Evolutionary conservation across 148 eudicot genomes (phyloP).

Genomic region (Silene conica): DNA sequence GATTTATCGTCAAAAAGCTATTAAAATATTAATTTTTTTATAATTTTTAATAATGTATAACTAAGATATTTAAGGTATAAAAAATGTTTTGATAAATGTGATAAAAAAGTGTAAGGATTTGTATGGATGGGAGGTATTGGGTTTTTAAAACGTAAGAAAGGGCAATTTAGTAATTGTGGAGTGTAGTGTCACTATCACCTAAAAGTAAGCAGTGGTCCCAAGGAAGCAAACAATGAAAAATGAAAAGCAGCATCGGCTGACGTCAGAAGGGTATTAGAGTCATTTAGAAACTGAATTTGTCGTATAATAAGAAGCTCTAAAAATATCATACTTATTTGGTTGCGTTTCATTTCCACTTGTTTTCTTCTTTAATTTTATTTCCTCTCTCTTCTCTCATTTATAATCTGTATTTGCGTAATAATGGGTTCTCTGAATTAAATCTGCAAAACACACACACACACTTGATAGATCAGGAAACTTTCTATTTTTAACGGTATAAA

Average conservation of each 20-base stretch:
- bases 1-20: too few relatives aligned
- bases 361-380: slow-evolving; percentile 17
- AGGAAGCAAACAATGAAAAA: slow-evolving; percentile 33
- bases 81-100: too few relatives aligned
- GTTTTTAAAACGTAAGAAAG: too few relatives aligned
- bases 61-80: too few relatives aligned
- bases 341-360: slow-evolving; percentile 22
- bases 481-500: slow-evolving; percentile 20
- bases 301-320: slow-evolving; percentile 24
- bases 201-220: slow-evolving; percentile 36
- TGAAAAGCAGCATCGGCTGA: slow-evolving; percentile 17
- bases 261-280: slow-evolving; percentile 21
- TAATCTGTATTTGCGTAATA: slow-evolving; percentile 2
- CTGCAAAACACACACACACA: background rate
- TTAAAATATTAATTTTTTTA: too few relatives aligned
- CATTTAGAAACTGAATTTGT: background rate
- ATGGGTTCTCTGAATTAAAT: slow-evolving; percentile 17
- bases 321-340: slow-evolving; percentile 16
- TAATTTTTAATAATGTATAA: too few relatives aligned
- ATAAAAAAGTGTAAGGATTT: too few relatives aligned
- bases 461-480: slow-evolving; percentile 21
- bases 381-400: slow-evolving; percentile 1
- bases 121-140: too few relatives aligned
- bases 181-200: slow-evolving; percentile 10
- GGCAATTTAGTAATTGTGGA: background rate